Base-by-base conservation (phyloP, 495 filamentous ascomycete species). In the Penicillium canariense region DNA sequence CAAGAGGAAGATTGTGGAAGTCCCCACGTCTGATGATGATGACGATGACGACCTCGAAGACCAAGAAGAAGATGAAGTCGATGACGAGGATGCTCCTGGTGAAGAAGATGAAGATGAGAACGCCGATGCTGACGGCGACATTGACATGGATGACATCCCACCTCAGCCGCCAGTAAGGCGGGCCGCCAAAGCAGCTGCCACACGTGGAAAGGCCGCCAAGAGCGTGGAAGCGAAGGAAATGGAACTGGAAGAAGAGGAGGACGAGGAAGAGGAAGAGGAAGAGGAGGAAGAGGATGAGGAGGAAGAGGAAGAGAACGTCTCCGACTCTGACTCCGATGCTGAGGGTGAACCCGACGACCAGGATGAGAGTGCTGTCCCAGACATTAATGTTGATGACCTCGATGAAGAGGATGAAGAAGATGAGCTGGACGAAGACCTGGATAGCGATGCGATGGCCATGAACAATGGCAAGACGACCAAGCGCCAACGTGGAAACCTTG, bases 391-490 rank as follows among this genome's bases (percentile, higher is more conserved):
- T 10, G 68, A 73, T 50, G 73, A 66, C 5, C 68, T 67, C 3
- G 77, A 75, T 22, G 76, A 76, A 18, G 76, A 78, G 23, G 85
- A 81, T 18, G 81, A 84, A 6, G 83, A 82, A 10, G 84, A 82
- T 30, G 73, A 78, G 46, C 66, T 76, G 5, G 85, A 87, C 23
- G 81, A 83, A 22, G 87, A 89, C 15, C 67, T 81, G 50, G 85
- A 86, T 54, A 84, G 80, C 54, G 88, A 90, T 60, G 85, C 76
- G 0, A 72, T 76, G 4, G 76, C 58, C n/a, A 75, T 74, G 25
- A 82, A 97, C 67, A 71, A 89, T 31, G 88, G 84, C 66, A 90
- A 89, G 62, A 81, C 96, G 73, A 98, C 94, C 15, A 90, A 92
- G 63, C 80, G 94, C 43, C 94, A 98, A 69, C 80, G 84, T 55